These are phyloP conservation scores for Paxillus involutus DNA, from an alignment of 768 basidiomycete genomes.

Conservation along the genomic window DNA sequence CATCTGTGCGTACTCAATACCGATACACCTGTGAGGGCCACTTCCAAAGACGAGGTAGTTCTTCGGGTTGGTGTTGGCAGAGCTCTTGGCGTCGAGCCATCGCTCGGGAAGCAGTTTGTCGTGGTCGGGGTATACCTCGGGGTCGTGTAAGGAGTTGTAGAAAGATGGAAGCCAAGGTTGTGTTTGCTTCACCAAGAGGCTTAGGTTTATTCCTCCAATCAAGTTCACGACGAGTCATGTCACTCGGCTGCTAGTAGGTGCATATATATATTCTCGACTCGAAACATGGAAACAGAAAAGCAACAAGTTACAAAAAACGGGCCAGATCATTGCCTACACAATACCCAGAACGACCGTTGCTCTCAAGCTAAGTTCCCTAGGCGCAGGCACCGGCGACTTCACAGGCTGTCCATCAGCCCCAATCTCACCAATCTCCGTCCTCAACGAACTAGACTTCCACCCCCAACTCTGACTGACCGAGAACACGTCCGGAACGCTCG, in stretches of 20 bases:
- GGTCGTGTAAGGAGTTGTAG: slow-evolving; percentile 91
- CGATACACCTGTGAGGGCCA: slow-evolving; percentile 92
- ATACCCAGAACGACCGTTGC: slow-evolving; percentile 80
- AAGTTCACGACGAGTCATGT: too few species aligned
- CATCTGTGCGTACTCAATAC: slow-evolving; percentile 88
- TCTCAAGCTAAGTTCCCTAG: slow-evolving; percentile 60
- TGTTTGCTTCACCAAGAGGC: too few species aligned
- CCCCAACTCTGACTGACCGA: slow-evolving; percentile 90
- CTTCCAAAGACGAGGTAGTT: slow-evolving; percentile 96
- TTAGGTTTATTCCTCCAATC: too few species aligned
- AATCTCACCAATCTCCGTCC: slow-evolving; percentile 47
- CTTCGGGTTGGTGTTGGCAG: slow-evolving; percentile 82
- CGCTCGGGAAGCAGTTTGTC: slow-evolving; percentile 84
- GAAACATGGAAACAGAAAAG: background rate
- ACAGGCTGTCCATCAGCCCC: slow-evolving; percentile 31
- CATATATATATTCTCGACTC: too few species aligned
- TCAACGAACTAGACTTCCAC: slow-evolving; percentile 71
- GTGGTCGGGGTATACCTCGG: slow-evolving; percentile 83
- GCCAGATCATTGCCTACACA: slow-evolving; percentile 39
- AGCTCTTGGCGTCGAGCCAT: slow-evolving; percentile 82
- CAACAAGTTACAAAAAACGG: too few species aligned
- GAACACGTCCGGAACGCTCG: slow-evolving; percentile 85
- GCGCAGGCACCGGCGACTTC: slow-evolving; percentile 31
- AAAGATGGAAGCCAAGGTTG: slow-evolving; percentile 33
- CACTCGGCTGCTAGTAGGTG: too few species aligned